Conservation (phyloP, 768 basidiomycete genomes). For the Lentinula boryana region DNA sequence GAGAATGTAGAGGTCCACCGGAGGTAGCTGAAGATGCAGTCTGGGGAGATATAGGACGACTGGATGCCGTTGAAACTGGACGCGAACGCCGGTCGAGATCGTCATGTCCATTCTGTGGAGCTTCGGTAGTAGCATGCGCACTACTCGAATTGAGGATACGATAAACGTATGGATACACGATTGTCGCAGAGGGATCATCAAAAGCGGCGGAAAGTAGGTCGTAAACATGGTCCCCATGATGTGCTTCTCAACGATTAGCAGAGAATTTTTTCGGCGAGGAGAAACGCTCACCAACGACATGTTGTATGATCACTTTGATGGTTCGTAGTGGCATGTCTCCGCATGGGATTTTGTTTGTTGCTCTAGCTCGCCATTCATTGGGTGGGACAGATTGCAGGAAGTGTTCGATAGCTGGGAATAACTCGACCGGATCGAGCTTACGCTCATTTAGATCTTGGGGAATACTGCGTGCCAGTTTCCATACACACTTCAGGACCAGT, state of each 20-base stretch:
- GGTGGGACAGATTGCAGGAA: slow-evolving; percentile 92
- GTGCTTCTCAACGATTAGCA: slow-evolving; percentile 36
- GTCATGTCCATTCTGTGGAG: slow-evolving; percentile 24
- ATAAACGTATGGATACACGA: slow-evolving; percentile 94
- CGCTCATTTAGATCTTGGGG: slow-evolving; percentile 83
- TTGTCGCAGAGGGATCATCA: slow-evolving; percentile 95
- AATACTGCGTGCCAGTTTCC: slow-evolving; percentile 95
- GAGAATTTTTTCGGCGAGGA: slow-evolving; percentile 1
- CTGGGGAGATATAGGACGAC: slow-evolving; percentile 68
- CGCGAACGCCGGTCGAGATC: slow-evolving; percentile 32
- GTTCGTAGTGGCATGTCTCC: slow-evolving; percentile 98
- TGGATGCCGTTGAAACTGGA: slow-evolving; percentile 54
- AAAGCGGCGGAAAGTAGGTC: slow-evolving; percentile 87
- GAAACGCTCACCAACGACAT: slow-evolving; percentile 77
- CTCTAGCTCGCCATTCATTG: slow-evolving; percentile 92
- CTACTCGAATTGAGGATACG: slow-evolving; percentile 76
- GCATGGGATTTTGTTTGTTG: slow-evolving; percentile 86
- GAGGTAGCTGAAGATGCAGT: slow-evolving; percentile 47
- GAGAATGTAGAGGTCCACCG: slow-evolving; percentile 42
- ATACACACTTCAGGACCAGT: slow-evolving; percentile 91
- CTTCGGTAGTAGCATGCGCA: slow-evolving; percentile 34
- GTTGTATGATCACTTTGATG: slow-evolving; percentile 97
- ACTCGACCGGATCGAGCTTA: slow-evolving; percentile 77
- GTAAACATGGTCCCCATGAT: slow-evolving; percentile 86
- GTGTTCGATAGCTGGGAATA: slow-evolving; percentile 90